phyloP scores from a whole-genome alignment of 2,329 filamentous ascomycete genomes.

The Hypomyces perniciosus region DNA sequence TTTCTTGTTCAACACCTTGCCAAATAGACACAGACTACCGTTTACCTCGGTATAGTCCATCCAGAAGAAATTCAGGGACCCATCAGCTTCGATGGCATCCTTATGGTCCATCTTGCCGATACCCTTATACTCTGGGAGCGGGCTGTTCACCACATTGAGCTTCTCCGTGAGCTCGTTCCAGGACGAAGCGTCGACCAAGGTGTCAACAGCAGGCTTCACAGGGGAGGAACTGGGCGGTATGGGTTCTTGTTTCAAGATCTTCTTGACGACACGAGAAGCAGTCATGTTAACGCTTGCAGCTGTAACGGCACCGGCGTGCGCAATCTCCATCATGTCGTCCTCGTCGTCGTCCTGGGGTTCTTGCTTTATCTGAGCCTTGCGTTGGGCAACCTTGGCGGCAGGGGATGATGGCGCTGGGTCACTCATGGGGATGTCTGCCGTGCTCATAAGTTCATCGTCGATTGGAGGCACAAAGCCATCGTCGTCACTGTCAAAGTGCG shows the following conservation, averaged over 20 bases:
- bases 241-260: constrained; percentile 62
- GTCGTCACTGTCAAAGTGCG: constrained; percentile 45
- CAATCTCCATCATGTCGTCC: constrained; percentile 82
- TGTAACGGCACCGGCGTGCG: constrained; percentile 65
- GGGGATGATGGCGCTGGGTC: constrained; percentile 85
- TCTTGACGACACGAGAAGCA: constrained; percentile 67
- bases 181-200: constrained; percentile 67
- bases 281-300: constrained; percentile 75
- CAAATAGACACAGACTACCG: constrained; percentile 87
- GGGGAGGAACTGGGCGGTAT: constrained; percentile 75
- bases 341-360: constrained; percentile 60
- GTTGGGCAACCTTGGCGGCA: constrained; percentile 67
- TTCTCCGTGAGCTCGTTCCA: constrained; percentile 86
- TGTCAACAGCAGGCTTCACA: constrained; percentile 45
- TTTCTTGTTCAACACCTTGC: constrained; percentile 89
- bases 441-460: constrained; percentile 53
- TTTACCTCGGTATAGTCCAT: constrained; percentile 91
- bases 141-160: constrained; percentile 77
- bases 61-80: constrained; percentile 93
- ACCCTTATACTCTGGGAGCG: constrained; percentile 53
- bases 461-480: constrained; percentile 49
- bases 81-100: constrained; percentile 89
- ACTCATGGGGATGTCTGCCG: constrained; percentile 64
- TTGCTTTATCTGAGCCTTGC: constrained; percentile 53
- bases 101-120: constrained; percentile 78